These are phyloP conservation scores for Amphichorda felina DNA, from an alignment of 2,329 filamentous ascomycete genomes.

Conservation along the genomic window DNA sequence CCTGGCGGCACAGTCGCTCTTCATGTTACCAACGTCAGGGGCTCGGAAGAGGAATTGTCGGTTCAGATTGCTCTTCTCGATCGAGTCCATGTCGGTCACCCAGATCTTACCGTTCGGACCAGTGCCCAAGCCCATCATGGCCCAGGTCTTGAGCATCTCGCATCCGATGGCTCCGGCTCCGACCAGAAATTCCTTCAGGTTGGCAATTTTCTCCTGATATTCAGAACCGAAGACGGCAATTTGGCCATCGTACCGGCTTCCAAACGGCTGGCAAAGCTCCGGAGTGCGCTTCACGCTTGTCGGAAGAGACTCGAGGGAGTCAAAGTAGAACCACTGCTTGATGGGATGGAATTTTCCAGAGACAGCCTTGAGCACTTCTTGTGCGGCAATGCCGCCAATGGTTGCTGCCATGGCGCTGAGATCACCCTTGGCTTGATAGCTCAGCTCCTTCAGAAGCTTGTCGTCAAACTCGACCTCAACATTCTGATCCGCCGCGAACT, in stretches of 20 bases:
- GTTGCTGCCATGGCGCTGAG: slow-evolving; percentile 86
- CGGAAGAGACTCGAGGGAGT: slow-evolving; percentile 92
- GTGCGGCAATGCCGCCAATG: slow-evolving; percentile 86
- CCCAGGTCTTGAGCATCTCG: slow-evolving; percentile 99
- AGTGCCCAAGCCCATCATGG: slow-evolving; percentile 90
- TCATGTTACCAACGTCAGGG: slow-evolving; percentile 88
- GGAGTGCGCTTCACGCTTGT: slow-evolving; percentile 63
- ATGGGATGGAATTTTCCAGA: slow-evolving; percentile 98
- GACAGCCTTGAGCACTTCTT: slow-evolving; percentile 92
- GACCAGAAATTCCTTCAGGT: slow-evolving; percentile 86
- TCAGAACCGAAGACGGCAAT: slow-evolving; percentile 92
- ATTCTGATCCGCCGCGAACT: slow-evolving; percentile 62
- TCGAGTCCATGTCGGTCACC: slow-evolving; percentile 96
- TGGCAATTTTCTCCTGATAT: slow-evolving; percentile 87
- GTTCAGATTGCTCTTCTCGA: slow-evolving; percentile 98
- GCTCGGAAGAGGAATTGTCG: slow-evolving; percentile 91
- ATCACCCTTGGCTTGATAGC: slow-evolving; percentile 88
- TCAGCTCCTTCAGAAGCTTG: slow-evolving; percentile 84
- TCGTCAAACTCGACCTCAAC: slow-evolving; percentile 65
- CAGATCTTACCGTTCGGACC: slow-evolving; percentile 81
- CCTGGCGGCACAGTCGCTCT: slow-evolving; percentile 85
- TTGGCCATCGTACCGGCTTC: slow-evolving; percentile 88
- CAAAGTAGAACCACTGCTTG: slow-evolving; percentile 92
- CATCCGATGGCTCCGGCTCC: slow-evolving; percentile 96
- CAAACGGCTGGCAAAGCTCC: slow-evolving; percentile 75